These are phyloP conservation scores for Aspergillus hiratsukae DNA, from an alignment of 2,329 filamentous ascomycete species.

Conservation along the genomic window DNA sequence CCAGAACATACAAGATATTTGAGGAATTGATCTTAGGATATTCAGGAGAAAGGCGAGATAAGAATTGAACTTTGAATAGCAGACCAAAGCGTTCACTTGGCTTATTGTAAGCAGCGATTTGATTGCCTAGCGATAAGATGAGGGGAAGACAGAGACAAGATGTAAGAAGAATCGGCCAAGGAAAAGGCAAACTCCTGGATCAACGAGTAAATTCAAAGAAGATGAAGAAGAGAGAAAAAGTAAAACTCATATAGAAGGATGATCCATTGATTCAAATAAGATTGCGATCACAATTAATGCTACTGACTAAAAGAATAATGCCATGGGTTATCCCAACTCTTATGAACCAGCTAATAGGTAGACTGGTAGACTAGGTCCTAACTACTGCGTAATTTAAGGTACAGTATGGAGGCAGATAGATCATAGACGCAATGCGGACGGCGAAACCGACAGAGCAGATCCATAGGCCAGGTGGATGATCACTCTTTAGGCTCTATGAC, in stretches of 20 bases:
- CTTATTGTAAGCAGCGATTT: neutral
- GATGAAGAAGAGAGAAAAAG: constrained; percentile 8
- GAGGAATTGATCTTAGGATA: constrained; percentile 1
- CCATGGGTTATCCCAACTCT: neutral
- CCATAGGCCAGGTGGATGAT: neutral
- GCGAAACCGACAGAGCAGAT: neutral
- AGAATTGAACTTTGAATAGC: neutral
- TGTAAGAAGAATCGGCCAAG: neutral
- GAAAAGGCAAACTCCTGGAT: constrained; percentile 1
- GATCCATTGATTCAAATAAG: neutral
- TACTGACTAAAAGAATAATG: neutral
- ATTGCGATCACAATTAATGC: neutral
- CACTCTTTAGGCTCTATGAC: neutral
- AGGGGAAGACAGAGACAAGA: neutral
- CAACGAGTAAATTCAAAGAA: constrained; percentile 4
- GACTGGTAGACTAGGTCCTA: neutral
- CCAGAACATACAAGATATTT: constrained; percentile 6
- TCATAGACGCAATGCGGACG: neutral
- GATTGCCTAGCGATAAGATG: neutral
- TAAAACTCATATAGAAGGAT: neutral
- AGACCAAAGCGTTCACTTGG: neutral
- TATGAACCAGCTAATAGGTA: neutral
- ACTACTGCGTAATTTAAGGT: neutral
- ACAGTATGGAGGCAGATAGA: neutral
- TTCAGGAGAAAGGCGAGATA: neutral